A percentile compares a stretch with the other conserved stretches of the same genome.
phyloP scores from a whole-genome alignment of 106 monocot genomes.

The Ottelia alismoides region DNA sequence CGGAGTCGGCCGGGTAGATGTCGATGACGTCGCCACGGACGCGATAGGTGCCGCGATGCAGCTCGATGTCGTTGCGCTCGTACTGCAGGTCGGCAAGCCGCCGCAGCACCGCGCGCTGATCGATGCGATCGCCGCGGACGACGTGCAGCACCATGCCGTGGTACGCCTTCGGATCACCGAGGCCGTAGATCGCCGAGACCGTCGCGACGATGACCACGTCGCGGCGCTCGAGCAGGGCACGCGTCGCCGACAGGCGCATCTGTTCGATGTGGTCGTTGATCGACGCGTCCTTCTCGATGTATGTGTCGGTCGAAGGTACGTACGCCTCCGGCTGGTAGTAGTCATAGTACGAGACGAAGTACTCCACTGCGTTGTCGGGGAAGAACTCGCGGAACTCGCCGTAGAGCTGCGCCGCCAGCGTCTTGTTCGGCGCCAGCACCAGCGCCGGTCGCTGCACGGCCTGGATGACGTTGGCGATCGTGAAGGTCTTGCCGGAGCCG shows the following conservation, averaged over 20 bases:
- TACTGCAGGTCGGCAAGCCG: too few species aligned
- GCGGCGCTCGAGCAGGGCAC: not conserved
- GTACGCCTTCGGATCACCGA: too few species aligned
- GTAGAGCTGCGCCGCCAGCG: not conserved
- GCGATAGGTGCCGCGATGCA: too few species aligned
- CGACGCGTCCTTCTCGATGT: not conserved
- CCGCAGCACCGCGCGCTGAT: too few species aligned
- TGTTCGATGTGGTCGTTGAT: not conserved
- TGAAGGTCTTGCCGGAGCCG: not conserved
- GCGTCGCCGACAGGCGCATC: not conserved
- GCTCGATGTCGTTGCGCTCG: too few species aligned
- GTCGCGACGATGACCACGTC: not conserved
- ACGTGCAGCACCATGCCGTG: too few species aligned
- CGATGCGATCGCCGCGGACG: too few species aligned
- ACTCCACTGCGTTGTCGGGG: conserved; percentile 1
- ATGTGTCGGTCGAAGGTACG: not conserved
- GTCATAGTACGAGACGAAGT: not conserved
- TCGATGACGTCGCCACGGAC: too few species aligned
- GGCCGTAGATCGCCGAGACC: not conserved
- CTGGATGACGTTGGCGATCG: not conserved
- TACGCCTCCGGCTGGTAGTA: conserved; percentile 3
- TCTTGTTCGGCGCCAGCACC: not conserved
- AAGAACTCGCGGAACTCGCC: not conserved
- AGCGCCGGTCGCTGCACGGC: not conserved
- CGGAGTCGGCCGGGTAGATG: too few species aligned